phyloP scores from a whole-genome alignment of 169 alveolate species.

The Plasmodium fragile region DNA sequence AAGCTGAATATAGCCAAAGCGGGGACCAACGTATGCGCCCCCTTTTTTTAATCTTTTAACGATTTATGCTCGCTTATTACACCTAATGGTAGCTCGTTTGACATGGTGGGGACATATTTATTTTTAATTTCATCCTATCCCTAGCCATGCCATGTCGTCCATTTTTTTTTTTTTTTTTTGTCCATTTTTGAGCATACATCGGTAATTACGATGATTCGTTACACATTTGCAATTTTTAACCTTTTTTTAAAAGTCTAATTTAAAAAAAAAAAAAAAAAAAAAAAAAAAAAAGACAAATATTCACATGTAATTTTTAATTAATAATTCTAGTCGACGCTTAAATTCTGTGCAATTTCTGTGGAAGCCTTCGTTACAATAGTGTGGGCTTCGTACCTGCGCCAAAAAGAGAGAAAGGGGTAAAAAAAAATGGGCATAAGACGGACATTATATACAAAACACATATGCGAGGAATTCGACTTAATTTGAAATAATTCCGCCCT shows the following conservation, averaged over 20 bases:
- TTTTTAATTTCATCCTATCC: neutral
- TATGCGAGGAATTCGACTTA: neutral
- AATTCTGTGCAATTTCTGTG: constrained; percentile 86
- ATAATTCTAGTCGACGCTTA: constrained; percentile 59
- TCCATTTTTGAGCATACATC: neutral
- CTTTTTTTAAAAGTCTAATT: neutral
- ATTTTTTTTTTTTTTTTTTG: neutral
- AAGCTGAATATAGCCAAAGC: neutral
- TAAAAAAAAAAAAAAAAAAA: neutral
- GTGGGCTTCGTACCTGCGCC: constrained; percentile 90
- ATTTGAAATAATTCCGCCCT: neutral
- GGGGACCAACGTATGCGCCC: neutral
- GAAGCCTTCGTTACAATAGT: constrained; percentile 90
- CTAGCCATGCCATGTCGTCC: neutral
- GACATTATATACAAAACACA: neutral
- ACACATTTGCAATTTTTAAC: constrained; percentile 5
- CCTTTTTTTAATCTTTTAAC: neutral
- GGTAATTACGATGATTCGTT: neutral
- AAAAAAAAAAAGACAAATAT: neutral
- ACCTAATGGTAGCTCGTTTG: neutral
- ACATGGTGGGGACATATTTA: neutral
- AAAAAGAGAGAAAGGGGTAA: neutral
- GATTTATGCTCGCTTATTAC: neutral
- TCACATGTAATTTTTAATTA: constrained; percentile 8
- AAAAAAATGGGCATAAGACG: neutral